These are phyloP conservation scores for Colletotrichum siamense DNA, from an alignment of 2,329 filamentous ascomycete species.

Conservation along the genomic window DNA sequence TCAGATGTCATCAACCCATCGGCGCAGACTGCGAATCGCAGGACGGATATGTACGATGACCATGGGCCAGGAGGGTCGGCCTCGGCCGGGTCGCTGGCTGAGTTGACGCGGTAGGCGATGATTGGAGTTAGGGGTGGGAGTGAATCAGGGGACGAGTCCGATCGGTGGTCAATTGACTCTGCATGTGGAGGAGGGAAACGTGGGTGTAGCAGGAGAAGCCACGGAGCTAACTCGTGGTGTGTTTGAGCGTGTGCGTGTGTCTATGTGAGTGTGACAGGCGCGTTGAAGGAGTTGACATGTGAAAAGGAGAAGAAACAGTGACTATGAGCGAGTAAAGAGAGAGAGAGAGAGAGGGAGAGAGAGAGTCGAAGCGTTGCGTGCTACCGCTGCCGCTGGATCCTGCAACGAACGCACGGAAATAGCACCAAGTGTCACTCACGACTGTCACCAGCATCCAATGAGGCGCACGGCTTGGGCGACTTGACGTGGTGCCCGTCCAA, in stretches of 20 bases:
- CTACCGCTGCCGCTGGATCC: neutral
- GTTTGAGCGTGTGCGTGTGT: neutral
- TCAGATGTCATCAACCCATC: neutral
- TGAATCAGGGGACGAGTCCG: constrained; percentile 13
- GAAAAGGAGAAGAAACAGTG: neutral
- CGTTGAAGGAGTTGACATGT: constrained; percentile 5
- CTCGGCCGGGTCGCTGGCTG: neutral
- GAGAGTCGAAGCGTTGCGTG: neutral
- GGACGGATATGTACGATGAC: constrained; percentile 9
- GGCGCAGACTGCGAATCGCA: neutral
- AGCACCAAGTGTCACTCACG: neutral
- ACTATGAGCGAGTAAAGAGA: neutral
- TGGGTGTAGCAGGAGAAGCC: neutral
- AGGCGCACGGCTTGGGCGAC: neutral
- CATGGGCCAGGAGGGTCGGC: neutral
- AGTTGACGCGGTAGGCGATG: constrained; percentile 14
- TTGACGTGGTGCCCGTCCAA: neutral
- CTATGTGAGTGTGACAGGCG: neutral
- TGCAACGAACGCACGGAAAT: constrained; percentile 4
- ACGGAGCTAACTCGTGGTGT: neutral
- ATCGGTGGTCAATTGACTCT: constrained; percentile 10
- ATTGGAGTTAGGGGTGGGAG: neutral
- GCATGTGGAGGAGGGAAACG: constrained; percentile 1
- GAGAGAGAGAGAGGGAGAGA: neutral
- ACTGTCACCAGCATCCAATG: neutral